Evolutionary conservation across 2,329 filamentous ascomycete genomes (phyloP).

Genomic region (Hymenoscyphus fraxineus): DNA sequence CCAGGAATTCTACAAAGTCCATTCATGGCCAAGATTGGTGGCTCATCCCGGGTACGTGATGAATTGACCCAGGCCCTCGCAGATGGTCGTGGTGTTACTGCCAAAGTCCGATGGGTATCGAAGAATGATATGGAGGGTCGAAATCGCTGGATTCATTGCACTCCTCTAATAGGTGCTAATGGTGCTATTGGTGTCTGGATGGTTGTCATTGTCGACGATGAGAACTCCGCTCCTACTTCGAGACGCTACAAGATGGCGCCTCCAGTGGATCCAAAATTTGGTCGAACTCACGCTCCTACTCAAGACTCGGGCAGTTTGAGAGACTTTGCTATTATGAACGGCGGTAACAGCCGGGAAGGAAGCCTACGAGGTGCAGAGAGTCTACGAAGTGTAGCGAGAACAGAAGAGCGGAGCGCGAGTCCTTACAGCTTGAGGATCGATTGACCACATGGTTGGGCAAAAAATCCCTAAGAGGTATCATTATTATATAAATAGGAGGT

Average conservation of each 20-base stretch:
- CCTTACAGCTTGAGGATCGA: slow-evolving; percentile 27
- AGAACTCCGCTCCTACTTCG: slow-evolving; percentile 32
- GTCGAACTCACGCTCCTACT: slow-evolving; percentile 16
- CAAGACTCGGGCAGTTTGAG: slow-evolving; percentile 25
- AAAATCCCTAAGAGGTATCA: too few relatives aligned
- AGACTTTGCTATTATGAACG: slow-evolving; percentile 27
- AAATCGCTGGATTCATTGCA: slow-evolving; percentile 73
- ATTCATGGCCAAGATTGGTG: slow-evolving; percentile 52
- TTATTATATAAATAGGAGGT: too few relatives aligned
- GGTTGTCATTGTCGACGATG: slow-evolving; percentile 68
- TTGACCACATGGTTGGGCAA: slow-evolving; percentile 8
- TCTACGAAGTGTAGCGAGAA: slow-evolving; percentile 14
- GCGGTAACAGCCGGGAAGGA: slow-evolving; percentile 13
- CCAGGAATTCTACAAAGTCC: slow-evolving; percentile 63
- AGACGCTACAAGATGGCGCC: slow-evolving; percentile 30
- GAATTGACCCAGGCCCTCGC: slow-evolving; percentile 56
- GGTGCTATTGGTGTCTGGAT: slow-evolving; percentile 74
- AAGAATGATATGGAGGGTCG: slow-evolving; percentile 49
- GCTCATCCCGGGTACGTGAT: slow-evolving; percentile 45
- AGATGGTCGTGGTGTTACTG: slow-evolving; percentile 67
- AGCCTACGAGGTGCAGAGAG: slow-evolving; percentile 15
- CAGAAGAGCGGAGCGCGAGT: slow-evolving; percentile 23
- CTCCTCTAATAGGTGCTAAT: slow-evolving; percentile 63
- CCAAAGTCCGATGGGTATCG: slow-evolving; percentile 68
- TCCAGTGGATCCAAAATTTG: slow-evolving; percentile 32